Evolutionary conservation across 2,329 filamentous ascomycete species (phyloP).

Genomic region (Metarhizium humberi): DNA sequence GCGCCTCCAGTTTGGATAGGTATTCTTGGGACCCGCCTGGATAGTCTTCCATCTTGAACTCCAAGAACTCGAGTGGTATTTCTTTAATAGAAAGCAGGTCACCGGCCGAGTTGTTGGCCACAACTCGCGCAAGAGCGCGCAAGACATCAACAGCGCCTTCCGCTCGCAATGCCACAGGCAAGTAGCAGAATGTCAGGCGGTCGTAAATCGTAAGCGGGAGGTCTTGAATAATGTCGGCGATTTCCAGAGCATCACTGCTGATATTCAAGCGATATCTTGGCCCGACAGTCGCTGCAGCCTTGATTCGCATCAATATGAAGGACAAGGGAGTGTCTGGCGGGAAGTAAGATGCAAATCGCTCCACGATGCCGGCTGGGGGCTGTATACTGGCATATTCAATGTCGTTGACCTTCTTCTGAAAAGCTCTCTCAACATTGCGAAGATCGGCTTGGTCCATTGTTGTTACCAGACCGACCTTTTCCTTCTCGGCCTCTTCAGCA

Average conservation of each 20-base stretch:
- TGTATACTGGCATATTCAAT: slow-evolving; percentile 64
- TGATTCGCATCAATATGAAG: slow-evolving; percentile 69
- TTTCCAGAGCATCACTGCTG: slow-evolving; percentile 45
- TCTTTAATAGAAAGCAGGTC: slow-evolving; percentile 61
- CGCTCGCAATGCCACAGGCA: slow-evolving; percentile 55
- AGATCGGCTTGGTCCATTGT: slow-evolving; percentile 67
- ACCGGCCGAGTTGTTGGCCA: slow-evolving; percentile 59
- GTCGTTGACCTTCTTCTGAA: slow-evolving; percentile 53
- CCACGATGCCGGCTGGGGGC: slow-evolving; percentile 60
- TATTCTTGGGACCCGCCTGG: slow-evolving; percentile 39
- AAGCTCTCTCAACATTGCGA: slow-evolving; percentile 48
- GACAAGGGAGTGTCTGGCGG: slow-evolving; percentile 71
- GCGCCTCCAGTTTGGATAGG: slow-evolving; percentile 58
- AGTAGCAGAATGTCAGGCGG: slow-evolving; percentile 63
- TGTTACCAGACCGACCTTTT: slow-evolving; percentile 66
- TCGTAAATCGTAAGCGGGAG: slow-evolving; percentile 63
- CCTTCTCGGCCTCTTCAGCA: slow-evolving; percentile 10
- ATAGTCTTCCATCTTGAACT: slow-evolving; percentile 41
- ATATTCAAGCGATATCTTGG: slow-evolving; percentile 59
- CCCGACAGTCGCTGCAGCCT: slow-evolving; percentile 57
- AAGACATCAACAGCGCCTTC: slow-evolving; percentile 39
- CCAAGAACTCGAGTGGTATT: slow-evolving; percentile 65
- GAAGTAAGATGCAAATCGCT: slow-evolving; percentile 74
- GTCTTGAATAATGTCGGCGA: slow-evolving; percentile 67
- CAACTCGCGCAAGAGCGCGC: slow-evolving; percentile 55